These are phyloP conservation scores for Podospora australis DNA, from an alignment of 495 filamentous ascomycete species.

Conservation along the genomic window DNA sequence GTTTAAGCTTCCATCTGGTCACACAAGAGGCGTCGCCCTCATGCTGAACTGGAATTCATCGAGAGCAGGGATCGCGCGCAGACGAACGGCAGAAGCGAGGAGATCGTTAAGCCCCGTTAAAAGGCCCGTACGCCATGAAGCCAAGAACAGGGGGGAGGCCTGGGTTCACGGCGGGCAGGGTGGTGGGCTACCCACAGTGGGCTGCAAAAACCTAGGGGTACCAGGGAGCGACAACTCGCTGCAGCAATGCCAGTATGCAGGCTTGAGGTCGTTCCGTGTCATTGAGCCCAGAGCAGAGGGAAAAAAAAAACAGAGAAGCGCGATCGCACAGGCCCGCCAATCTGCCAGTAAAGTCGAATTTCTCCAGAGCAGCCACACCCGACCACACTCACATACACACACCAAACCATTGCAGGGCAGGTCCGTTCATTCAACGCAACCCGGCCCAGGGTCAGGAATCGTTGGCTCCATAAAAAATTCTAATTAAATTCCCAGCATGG, in stretches of 20 bases:
- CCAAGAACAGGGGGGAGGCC: background rate
- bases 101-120: constrained; percentile 16
- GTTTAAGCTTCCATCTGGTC: constrained; percentile 12
- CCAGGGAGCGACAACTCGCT: constrained; percentile 4
- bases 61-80: constrained; percentile 20
- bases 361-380: constrained; percentile 26
- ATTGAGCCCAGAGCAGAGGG: background rate
- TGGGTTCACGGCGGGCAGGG: background rate
- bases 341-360: constrained; percentile 21
- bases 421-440: constrained; percentile 25
- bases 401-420: constrained; percentile 20
- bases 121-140: constrained; percentile 5
- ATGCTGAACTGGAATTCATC: constrained; percentile 16
- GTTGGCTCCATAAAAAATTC: constrained; percentile 38
- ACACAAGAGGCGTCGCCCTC: constrained; percentile 4
- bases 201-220: constrained; percentile 3
- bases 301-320: constrained; percentile 11
- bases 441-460: constrained; percentile 36
- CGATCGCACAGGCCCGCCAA: constrained; percentile 20
- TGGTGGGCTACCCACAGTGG: background rate
- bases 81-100: constrained; percentile 15
- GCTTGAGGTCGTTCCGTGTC: constrained; percentile 3
- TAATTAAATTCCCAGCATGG: constrained; percentile 41
- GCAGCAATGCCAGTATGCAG: background rate
- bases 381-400: too few relatives aligned